These are phyloP conservation scores for Solanum hybrid DNA, from an alignment of 305 asterid species.

Conservation along the genomic window DNA sequence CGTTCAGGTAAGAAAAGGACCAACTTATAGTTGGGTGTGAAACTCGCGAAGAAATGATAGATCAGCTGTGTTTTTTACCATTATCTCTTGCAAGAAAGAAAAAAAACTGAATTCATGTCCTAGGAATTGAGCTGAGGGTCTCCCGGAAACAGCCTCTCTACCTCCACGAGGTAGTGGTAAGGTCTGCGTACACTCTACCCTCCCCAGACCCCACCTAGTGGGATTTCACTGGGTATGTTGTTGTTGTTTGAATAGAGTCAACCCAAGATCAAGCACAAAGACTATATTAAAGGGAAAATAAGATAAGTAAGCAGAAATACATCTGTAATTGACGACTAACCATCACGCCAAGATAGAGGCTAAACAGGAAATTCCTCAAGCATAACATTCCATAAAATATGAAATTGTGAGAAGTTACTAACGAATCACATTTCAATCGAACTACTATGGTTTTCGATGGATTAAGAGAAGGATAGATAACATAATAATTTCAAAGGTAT, in stretches of 20 bases:
- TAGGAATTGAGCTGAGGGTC: too few relatives aligned
- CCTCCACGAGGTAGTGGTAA: too few relatives aligned
- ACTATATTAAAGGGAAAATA: neutral
- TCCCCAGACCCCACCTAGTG: too few relatives aligned
- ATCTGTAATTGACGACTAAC: neutral
- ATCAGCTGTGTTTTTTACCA: too few relatives aligned
- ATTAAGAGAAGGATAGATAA: neutral
- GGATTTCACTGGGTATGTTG: too few relatives aligned
- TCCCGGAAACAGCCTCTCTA: too few relatives aligned
- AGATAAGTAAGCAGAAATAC: neutral
- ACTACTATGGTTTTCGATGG: neutral
- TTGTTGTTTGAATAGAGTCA: too few relatives aligned
- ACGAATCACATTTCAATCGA: neutral
- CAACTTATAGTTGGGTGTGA: neutral
- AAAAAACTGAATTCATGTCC: neutral
- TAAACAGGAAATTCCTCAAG: neutral
- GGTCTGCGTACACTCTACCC: too few relatives aligned
- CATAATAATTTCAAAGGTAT: neutral
- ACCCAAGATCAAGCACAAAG: neutral
- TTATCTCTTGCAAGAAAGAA: neutral
- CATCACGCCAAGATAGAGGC: neutral
- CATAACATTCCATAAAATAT: neutral
- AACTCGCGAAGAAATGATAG: neutral
- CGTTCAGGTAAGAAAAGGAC: neutral
- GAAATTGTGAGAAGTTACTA: neutral